Conservation (phyloP, 1,284 basidiomycete genomes). For the Naganishia sp. region DNA sequence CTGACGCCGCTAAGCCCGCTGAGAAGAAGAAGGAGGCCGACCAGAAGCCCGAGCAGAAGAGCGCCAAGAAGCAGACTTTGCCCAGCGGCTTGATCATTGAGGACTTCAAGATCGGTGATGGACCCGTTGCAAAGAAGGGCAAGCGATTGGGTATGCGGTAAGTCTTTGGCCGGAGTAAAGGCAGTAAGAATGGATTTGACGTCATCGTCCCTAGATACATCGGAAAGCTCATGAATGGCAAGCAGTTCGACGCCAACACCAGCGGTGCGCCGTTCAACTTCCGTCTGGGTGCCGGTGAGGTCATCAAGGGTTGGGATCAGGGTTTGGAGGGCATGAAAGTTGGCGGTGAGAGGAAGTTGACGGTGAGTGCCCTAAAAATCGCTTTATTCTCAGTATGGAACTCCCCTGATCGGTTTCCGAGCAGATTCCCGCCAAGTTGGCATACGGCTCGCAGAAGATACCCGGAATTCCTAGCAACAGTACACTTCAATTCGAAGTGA, state of each 20-base stretch:
- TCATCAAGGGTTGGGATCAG: conserved; percentile 94
- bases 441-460: conserved; percentile 59
- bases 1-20: conserved; percentile 44
- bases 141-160: conserved; percentile 80
- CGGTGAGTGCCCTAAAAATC: conserved; percentile 61
- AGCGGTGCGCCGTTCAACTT: conserved; percentile 89
- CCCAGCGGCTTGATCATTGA: conserved; percentile 68
- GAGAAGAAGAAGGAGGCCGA: conserved; percentile 25
- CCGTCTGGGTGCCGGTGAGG: conserved; percentile 81
- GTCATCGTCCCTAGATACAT: conserved; percentile 44
- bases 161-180: conserved; percentile 25
- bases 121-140: conserved; percentile 81
- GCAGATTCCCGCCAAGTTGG: conserved; percentile 55
- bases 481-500: conserved; percentile 60
- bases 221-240: conserved; percentile 75
- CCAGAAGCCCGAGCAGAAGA: conserved; percentile 33
- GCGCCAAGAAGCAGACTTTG: conserved; percentile 31
- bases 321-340: conserved; percentile 89
- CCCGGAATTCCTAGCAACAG: conserved; percentile 58
- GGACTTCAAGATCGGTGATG: conserved; percentile 76
- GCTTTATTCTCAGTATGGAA: not conserved
- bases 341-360: conserved; percentile 82
- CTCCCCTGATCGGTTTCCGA: not conserved
- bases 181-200: not conserved
- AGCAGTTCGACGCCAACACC: conserved; percentile 84